Base-by-base conservation (phyloP, 1,284 basidiomycete species). In the Flammula alnicola region DNA sequence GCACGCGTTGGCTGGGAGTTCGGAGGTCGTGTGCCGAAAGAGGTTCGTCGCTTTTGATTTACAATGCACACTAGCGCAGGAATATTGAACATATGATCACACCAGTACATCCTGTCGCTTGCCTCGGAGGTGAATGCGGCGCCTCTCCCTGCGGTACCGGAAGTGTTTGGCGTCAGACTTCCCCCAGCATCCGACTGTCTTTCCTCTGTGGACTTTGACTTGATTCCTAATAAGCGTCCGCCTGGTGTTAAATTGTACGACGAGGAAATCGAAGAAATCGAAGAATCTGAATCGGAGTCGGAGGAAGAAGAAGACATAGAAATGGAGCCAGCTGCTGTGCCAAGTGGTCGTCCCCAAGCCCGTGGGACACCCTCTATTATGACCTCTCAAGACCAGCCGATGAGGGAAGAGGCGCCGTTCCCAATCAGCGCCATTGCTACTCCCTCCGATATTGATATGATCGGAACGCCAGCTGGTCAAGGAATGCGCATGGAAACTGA, bases 1-100 rank as follows among this genome's bases (percentile, higher is more conserved):
- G 89, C 92, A 20, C 82, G 95, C 46, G 92, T 96, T 11, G 94
- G 95, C 41, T 95, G 95, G 85, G 93, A 95, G 67, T 93, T 96
- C 67, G 93, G 91, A 23, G 92, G 93, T 22, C 82, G 93, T 10
- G 88, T 97, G 16, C 94, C 95, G 0, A 94, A 98, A 71, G 97
- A 98, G 81, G 96, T 97, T 58, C 61, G 26, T 23, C 26, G 36
- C 47, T 16, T 30, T 33, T 25, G 50, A 12, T 33, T 30, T 44
- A 11, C 69, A 68, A 9, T 68, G 20, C 22, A 20, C 12, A 27
- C 26, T 52, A 10, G 27, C 17, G n/a, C 42, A 14, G 26, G 52
- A 11, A 27, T 25, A 52, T 66, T 43, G 25, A 32, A 1, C 22
- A 26, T 5, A n/a, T 16, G 49, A 33, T 26, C 5, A 19, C 14